A percentile compares a stretch with the other conserved stretches of the same genome.
Evolutionary conservation across 371 early-diverging fungal genomes (phyloP).

Genomic region (Circinella umbellata): DNA sequence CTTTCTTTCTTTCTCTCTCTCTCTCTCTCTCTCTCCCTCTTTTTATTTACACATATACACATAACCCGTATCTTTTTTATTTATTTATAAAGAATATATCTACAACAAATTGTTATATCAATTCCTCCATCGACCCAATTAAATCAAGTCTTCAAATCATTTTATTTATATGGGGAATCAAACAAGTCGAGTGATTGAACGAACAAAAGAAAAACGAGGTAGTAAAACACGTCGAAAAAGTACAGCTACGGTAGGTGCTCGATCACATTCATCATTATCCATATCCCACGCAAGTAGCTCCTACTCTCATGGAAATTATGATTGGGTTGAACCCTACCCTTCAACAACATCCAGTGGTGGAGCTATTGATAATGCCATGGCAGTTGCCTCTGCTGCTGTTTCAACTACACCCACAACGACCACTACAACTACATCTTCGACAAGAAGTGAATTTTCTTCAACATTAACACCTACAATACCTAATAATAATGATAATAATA

Average conservation of each 20-base stretch:
- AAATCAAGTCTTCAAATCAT: too few species aligned
- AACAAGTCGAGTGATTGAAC: conserved; percentile 48
- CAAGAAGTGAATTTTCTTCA: background rate
- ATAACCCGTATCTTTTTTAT: too few species aligned
- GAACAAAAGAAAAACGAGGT: conserved; percentile 33
- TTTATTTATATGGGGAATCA: conserved; percentile 42
- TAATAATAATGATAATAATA: too few species aligned
- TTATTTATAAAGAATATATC: too few species aligned
- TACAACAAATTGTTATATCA: background rate
- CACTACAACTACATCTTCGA: background rate
- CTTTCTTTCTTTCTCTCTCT: conserved; percentile 7
- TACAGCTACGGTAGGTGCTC: conserved; percentile 36
- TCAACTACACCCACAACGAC: background rate
- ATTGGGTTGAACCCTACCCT: conserved; percentile 36
- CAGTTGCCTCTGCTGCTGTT: background rate
- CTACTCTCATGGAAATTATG: conserved; percentile 39
- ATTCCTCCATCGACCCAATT: background rate
- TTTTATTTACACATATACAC: background rate
- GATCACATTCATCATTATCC: conserved; percentile 24
- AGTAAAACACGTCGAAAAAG: conserved; percentile 38
- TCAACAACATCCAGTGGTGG: background rate
- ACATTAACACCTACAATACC: background rate
- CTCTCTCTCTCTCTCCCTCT: background rate
- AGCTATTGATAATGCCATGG: conserved; percentile 13
- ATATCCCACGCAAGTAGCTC: conserved; percentile 18